A percentile compares a stretch with the other conserved stretches of the same genome.
phyloP scores from a whole-genome alignment of 2,329 filamentous ascomycete genomes.

The Pseudopithomyces chartarum region DNA sequence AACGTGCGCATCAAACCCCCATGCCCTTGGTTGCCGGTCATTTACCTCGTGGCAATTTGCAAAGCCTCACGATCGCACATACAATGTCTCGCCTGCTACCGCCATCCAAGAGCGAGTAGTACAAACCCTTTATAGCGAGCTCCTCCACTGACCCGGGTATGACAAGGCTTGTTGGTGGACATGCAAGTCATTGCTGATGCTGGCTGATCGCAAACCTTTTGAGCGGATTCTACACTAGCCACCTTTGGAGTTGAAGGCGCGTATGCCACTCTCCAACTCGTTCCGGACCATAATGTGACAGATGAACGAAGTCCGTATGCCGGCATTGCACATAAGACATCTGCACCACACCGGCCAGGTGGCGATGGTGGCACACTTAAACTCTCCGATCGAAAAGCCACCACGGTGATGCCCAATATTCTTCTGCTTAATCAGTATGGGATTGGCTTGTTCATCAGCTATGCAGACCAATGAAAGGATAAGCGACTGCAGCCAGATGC shows the following conservation, averaged over 20 bases:
- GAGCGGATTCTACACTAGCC: not conserved
- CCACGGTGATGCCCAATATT: not conserved
- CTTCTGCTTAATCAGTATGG: not conserved
- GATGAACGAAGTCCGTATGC: not conserved
- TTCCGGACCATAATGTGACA: not conserved
- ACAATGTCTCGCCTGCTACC: no score
- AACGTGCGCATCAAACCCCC: no score
- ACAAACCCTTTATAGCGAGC: no score
- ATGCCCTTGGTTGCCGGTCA: no score
- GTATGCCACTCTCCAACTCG: not conserved
- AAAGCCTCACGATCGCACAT: no score
- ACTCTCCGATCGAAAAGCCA: not conserved
- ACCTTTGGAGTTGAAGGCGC: not conserved
- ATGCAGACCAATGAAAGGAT: slow-evolving; percentile 23
- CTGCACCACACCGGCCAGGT: not conserved
- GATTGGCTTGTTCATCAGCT: not conserved
- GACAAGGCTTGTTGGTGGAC: not conserved
- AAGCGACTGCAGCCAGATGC: slow-evolving; percentile 23
- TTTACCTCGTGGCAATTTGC: no score
- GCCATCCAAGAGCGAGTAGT: no score
- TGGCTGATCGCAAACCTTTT: not conserved
- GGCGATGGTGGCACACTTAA: not conserved
- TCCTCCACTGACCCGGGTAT: not conserved
- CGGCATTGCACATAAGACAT: not conserved
- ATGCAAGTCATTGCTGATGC: not conserved